Percentiles rank a stretch among this genome's conserved stretches.
phyloP scores from a whole-genome alignment of 331 rosid species.

The Acacia concinna region DNA sequence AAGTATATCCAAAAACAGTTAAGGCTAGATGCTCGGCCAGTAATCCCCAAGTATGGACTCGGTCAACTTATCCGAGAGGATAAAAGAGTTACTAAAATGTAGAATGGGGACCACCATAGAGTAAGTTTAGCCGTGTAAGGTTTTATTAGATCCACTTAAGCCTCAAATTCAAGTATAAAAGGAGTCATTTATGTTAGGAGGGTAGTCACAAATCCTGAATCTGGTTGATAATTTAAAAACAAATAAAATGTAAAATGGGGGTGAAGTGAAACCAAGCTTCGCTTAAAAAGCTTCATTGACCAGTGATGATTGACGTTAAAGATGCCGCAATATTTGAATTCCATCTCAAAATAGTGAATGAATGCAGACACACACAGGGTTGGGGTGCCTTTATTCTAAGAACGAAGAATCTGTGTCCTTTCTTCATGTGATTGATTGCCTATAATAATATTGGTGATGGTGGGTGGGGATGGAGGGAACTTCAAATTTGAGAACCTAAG shows the following conservation, averaged over 20 bases:
- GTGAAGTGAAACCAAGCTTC: not conserved
- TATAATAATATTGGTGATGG: not conserved
- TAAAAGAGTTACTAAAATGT: too few species aligned
- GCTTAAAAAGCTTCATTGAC: not conserved
- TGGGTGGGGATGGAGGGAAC: slow-evolving; percentile 11
- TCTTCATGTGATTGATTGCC: not conserved
- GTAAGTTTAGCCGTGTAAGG: too few species aligned
- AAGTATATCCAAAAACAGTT: not conserved
- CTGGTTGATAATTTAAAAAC: too few species aligned
- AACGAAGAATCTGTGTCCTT: not conserved
- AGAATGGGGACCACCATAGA: too few species aligned
- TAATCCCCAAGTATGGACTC: not conserved
- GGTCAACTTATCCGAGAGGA: not conserved
- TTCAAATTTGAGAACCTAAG: not conserved
- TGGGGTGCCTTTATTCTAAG: not conserved
- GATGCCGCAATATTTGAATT: slow-evolving; percentile 9
- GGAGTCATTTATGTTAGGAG: too few species aligned
- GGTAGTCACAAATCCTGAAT: too few species aligned
- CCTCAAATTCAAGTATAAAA: too few species aligned
- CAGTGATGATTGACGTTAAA: not conserved
- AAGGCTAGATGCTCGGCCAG: not conserved
- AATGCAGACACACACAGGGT: not conserved
- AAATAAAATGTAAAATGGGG: not conserved
- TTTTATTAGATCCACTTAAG: too few species aligned
- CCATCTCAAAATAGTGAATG: not conserved